Evolutionary conservation across 495 filamentous ascomycete genomes (phyloP), one percentile per base, ranked within the genome.

Genomic region (Xylaria acuta): DNA sequence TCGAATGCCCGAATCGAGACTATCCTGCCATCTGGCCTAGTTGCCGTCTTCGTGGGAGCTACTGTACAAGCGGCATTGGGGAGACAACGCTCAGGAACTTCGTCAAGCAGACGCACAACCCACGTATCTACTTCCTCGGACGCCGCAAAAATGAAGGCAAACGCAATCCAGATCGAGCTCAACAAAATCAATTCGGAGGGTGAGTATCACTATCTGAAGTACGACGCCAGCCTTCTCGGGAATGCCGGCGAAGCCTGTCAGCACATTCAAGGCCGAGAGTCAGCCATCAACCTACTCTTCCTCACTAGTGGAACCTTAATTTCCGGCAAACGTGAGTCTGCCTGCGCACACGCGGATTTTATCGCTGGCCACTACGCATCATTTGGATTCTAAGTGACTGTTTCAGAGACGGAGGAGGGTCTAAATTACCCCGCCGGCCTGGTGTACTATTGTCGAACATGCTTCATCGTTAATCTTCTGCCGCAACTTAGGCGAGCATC

Each of bases 391-490:
- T 56, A 32, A 32, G 5, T 56, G 1, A 7, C 27, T 30, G 3
- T 32, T 32, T 18, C 5, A 72, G 86, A 88, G 60, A 91, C 90
- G 0, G 56, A 74, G 7, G 91, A 93, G 78, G 86, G 84, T 32
- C 81, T 92, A 5, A 82, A 88, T 70, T 40, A 62, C 30, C 45
- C 49, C 8, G 75, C 76, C 14, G 83, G 84, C 68, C 79, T 87
- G 64, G 80, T 79, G 59, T 88, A 87, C 80, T 91, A 91, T 79
- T 81, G 84, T 27, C 88, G 91, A 25, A 84, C 85, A 45, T 86
- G 90, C n/a, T 91, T 91, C 78, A 82, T 85, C 12, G 64, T 79
- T 20, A 88, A 89, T 70, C 82, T 92, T 3, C 85, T 92, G 1
- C 89, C 90, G 0, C 83, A 87, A 0, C 76, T 92, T 5, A 74